phyloP scores from a whole-genome alignment of 306 rosid species.

The Oxytropis ochrocephala region DNA sequence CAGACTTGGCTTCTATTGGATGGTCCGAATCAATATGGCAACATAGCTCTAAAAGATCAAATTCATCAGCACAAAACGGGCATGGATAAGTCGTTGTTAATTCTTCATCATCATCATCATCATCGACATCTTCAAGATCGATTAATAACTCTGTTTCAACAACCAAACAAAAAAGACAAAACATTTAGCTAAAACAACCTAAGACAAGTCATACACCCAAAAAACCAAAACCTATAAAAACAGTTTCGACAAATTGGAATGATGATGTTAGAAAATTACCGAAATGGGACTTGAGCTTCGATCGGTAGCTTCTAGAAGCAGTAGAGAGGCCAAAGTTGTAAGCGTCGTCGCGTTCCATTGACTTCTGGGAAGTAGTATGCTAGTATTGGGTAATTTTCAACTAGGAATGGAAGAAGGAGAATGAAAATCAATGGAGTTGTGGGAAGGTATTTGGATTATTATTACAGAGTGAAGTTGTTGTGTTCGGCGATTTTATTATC shows the following conservation, averaged over 20 bases:
- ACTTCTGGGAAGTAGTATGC: not conserved
- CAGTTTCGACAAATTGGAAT: not conserved
- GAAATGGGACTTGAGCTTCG: conserved; percentile 43
- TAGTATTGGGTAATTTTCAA: too few relatives aligned
- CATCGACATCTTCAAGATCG: conserved; percentile 59
- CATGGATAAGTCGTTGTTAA: conserved; percentile 45
- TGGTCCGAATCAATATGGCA: conserved; percentile 67
- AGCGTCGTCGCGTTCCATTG: conserved; percentile 49
- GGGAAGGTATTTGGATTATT: not conserved
- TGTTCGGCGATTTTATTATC: not conserved
- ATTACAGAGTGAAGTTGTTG: not conserved
- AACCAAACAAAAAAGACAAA: not conserved
- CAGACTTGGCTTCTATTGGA: conserved; percentile 41
- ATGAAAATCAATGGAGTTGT: not conserved
- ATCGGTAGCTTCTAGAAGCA: conserved; percentile 34
- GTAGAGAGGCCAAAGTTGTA: conserved; percentile 38
- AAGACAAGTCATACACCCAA: not conserved
- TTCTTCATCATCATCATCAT: conserved; percentile 44
- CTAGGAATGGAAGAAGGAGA: not conserved
- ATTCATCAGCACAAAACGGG: conserved; percentile 59
- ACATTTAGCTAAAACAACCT: not conserved
- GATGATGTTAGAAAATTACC: conserved; percentile 31
- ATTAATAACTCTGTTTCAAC: conserved; percentile 41
- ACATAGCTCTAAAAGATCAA: conserved; percentile 56
- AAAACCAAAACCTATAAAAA: not conserved